Percentiles rank a stretch among this genome's conserved stretches.
These are phyloP conservation scores for Mucor circinelloides DNA, from an alignment of 371 early-diverging fungal genomes.

Conservation along the genomic window DNA sequence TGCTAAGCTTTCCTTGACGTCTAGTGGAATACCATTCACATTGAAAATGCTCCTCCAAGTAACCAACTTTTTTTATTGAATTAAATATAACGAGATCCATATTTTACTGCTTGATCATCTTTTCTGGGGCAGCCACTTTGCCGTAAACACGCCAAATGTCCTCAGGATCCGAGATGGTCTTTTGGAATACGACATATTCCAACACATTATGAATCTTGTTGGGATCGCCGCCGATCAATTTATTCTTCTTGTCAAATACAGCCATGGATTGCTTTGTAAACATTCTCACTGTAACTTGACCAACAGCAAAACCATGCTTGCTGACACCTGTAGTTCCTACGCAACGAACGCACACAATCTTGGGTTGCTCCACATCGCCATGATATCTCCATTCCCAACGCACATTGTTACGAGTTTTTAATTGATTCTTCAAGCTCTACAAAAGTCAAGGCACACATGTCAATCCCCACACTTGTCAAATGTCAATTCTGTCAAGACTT, in stretches of 20 bases:
- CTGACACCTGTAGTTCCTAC: slow-evolving; percentile 47
- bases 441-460: not conserved
- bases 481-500: slow-evolving; percentile 11
- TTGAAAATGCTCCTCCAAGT: too few species aligned
- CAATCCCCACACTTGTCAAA: not conserved
- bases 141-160: slow-evolving; percentile 76
- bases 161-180: slow-evolving; percentile 62
- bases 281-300: slow-evolving; percentile 71
- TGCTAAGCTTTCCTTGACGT: too few species aligned
- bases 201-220: slow-evolving; percentile 60
- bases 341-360: slow-evolving; percentile 67
- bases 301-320: slow-evolving; percentile 57
- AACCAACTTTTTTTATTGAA: not conserved
- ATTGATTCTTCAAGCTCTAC: slow-evolving; percentile 66
- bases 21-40: too few species aligned
- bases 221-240: slow-evolving; percentile 58
- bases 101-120: slow-evolving; percentile 26
- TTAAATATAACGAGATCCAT: not conserved
- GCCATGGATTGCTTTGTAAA: slow-evolving; percentile 73
- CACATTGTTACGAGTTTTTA: slow-evolving; percentile 61
- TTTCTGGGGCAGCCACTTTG: slow-evolving; percentile 61
- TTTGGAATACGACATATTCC: slow-evolving; percentile 77
- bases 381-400: slow-evolving; percentile 71
- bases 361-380: slow-evolving; percentile 60
- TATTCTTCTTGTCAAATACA: slow-evolving; percentile 61